These are phyloP conservation scores for Fraxinus anomala DNA, from an alignment of 257 asterid species.

Conservation along the genomic window DNA sequence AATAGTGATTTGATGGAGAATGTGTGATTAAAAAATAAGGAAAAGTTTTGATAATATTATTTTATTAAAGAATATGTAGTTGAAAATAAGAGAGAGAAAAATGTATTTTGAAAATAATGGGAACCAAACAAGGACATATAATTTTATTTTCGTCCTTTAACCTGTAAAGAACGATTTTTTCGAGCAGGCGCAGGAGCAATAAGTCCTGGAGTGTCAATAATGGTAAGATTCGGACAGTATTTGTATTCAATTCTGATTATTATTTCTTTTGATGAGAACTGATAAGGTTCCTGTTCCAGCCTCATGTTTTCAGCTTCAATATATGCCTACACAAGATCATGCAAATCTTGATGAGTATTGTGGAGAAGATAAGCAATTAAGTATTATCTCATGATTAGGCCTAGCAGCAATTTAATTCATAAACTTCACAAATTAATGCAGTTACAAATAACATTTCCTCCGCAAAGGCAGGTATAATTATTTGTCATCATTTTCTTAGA, in stretches of 20 bases:
- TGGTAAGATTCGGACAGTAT: constrained; percentile 92
- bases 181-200: constrained; percentile 93
- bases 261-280: constrained; percentile 84
- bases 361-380: not conserved
- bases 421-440: not conserved
- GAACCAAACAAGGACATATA: not conserved
- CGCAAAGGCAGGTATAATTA: not conserved
- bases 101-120: no score
- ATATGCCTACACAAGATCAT: constrained; percentile 53
- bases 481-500: not conserved
- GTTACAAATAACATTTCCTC: not conserved
- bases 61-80: no score
- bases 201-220: constrained; percentile 94
- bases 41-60: no score
- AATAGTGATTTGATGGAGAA: no score
- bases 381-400: not conserved
- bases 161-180: constrained; percentile 92
- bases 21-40: no score
- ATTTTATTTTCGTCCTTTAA: constrained; percentile 8
- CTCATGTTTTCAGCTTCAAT: constrained; percentile 97
- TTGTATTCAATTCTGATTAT: constrained; percentile 80
- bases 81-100: no score
- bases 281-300: constrained; percentile 80
- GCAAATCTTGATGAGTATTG: not conserved
- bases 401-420: not conserved